Evolutionary conservation across 179 eudicot genomes (phyloP).

Genomic region (Corrigiola litoralis): DNA sequence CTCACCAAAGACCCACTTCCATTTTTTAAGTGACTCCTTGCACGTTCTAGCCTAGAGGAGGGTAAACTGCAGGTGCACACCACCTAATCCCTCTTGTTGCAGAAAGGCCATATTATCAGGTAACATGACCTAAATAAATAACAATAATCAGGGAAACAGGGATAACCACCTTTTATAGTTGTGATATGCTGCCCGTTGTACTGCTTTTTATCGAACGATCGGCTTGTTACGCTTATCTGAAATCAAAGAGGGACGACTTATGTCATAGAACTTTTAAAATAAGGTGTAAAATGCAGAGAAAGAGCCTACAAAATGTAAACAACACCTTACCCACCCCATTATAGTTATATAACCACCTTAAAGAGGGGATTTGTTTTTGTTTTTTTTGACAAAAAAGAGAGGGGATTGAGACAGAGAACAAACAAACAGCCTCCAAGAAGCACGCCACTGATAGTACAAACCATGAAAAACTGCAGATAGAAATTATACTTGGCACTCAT

Average conservation of each 20-base stretch:
- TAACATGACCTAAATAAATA: neutral
- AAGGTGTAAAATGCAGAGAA: neutral
- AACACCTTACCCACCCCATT: neutral
- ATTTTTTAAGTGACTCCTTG: too few relatives aligned
- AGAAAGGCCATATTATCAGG: neutral
- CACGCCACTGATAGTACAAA: too few relatives aligned
- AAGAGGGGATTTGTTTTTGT: too few relatives aligned
- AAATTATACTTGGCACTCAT: too few relatives aligned
- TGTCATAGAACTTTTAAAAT: neutral
- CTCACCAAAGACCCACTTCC: too few relatives aligned
- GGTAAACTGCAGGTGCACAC: neutral
- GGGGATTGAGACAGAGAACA: too few relatives aligned
- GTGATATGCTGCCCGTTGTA: slow-evolving; percentile 17
- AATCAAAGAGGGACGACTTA: slow-evolving; percentile 1
- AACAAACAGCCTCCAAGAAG: too few relatives aligned
- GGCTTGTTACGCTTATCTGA: slow-evolving; percentile 21
- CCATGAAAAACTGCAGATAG: too few relatives aligned
- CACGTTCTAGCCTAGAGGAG: too few relatives aligned
- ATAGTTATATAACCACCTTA: neutral
- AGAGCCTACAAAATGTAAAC: neutral
- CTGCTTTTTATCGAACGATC: slow-evolving; percentile 14
- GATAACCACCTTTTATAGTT: slow-evolving; percentile 13
- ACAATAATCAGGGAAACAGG: neutral
- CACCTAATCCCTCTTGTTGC: neutral
- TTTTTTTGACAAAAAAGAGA: too few relatives aligned